Percentiles rank a stretch among this genome's conserved stretches.
Conservation (phyloP, 2,329 filamentous ascomycete species). For the Venturia asperata region DNA sequence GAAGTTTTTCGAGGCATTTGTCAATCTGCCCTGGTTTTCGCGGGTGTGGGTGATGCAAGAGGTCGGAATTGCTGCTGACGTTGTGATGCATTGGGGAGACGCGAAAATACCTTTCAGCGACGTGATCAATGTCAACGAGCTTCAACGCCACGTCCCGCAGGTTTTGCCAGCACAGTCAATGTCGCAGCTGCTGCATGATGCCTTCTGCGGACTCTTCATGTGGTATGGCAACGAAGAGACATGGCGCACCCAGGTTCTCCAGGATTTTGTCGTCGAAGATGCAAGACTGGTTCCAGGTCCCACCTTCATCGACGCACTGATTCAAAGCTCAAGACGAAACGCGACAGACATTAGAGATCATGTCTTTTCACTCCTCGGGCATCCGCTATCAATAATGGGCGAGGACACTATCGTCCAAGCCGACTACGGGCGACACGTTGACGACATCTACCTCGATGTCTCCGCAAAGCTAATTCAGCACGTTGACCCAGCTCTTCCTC, state of each 20-base stretch:
- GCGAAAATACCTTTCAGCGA: conserved; percentile 15
- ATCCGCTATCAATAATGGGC: not conserved
- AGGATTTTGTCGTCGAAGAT: not conserved
- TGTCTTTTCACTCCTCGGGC: conserved; percentile 17
- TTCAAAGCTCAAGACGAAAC: conserved; percentile 7
- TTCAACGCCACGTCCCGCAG: conserved; percentile 2
- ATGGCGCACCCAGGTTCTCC: not conserved
- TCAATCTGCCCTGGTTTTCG: conserved; percentile 9
- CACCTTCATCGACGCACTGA: conserved; percentile 10
- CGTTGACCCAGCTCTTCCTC: conserved; percentile 1
- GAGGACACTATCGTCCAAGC: conserved; percentile 12
- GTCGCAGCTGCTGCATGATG: conserved; percentile 10
- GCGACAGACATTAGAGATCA: conserved; percentile 14
- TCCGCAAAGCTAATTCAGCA: not conserved
- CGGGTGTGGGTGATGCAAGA: conserved; percentile 16
- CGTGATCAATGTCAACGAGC: conserved; percentile 15
- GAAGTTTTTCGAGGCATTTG: not conserved
- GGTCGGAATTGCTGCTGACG: conserved; percentile 8
- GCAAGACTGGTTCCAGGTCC: not conserved
- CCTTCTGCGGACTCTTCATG: conserved; percentile 4
- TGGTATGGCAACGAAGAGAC: conserved; percentile 8
- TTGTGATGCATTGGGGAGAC: conserved; percentile 12
- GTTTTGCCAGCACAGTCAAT: conserved; percentile 1
- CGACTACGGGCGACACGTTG: conserved; percentile 16
- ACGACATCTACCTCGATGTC: conserved; percentile 15